Evolutionary conservation across 176 grass and related monocot genomes (phyloP), one percentile per base, ranked within the genome.

Genomic region (Avena eriantha): DNA sequence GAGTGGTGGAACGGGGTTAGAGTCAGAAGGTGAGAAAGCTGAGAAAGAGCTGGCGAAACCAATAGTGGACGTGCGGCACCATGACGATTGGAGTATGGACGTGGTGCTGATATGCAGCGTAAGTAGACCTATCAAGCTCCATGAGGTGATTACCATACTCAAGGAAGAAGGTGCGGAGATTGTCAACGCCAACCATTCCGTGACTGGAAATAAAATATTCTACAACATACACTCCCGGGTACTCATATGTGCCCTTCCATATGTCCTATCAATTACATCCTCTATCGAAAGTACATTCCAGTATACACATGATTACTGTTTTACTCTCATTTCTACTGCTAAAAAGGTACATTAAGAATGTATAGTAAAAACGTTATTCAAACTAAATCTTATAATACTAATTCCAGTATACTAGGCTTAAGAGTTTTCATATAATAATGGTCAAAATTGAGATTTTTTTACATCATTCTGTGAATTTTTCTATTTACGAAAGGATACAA

Each of bases 181-280:
- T 17, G 15, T 53, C 50, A 53, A 53, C 14, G 50, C 50, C 14
- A 53, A 53, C 50, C 50, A 53, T 53, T 53, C 50, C 50, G 50
- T 53, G 15, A 14, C 50, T 53, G 81, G 55, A 9, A 60, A 78
- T 46, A 85, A 63, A 66, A 76, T 91, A 31, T 92, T 90, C 60
- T 76, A 89, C 86, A 91, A 73, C 29, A 86, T 97, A 65, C 86
- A 92, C 45, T 92, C 81, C 29, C 73, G 61, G 88, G 95, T 94
- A 91, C 10, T 8, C 57, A 31, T 16, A 76, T 53, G 22, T 59
- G 21, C 21, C 3, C 19, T 10, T 9, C 56, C 11, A 50, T 14
- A 14, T 5, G 43, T 36, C 35, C 35, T 36, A 36, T 36, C 35
- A 36, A 3, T 0, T 36, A 36, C 35, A 36, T 36, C 35, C 35